These are phyloP conservation scores for Fusarium devonianum DNA, from an alignment of 2,329 filamentous ascomycete species.

Conservation along the genomic window DNA sequence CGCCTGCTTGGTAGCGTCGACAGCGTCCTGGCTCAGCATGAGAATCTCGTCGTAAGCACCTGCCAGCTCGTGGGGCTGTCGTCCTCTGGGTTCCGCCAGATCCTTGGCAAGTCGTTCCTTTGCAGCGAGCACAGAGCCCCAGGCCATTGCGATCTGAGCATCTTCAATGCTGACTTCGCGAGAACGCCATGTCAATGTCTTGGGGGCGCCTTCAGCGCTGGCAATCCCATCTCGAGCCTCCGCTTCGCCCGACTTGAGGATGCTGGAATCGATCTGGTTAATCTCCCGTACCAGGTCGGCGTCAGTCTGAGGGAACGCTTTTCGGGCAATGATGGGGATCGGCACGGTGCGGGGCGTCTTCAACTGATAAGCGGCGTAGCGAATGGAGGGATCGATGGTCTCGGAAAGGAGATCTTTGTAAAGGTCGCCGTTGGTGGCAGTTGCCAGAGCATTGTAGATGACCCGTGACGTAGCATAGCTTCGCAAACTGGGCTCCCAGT, in stretches of 20 bases:
- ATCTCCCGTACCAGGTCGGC: constrained; percentile 69
- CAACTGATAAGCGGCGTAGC: constrained; percentile 92
- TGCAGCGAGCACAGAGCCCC: constrained; percentile 71
- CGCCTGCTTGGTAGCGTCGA: constrained; percentile 90
- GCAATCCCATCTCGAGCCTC: constrained; percentile 59
- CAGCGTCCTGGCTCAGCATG: constrained; percentile 88
- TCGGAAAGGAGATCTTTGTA: constrained; percentile 87
- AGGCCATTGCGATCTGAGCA: constrained; percentile 85
- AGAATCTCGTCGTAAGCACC: constrained; percentile 91
- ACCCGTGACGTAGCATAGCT: constrained; percentile 80
- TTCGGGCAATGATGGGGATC: constrained; percentile 78
- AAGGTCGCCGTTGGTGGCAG: constrained; percentile 68
- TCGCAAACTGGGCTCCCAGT: constrained; percentile 80
- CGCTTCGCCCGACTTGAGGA: constrained; percentile 64
- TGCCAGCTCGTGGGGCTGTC: constrained; percentile 71
- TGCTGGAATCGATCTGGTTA: constrained; percentile 72
- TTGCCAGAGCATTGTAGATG: constrained; percentile 80
- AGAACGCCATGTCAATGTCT: constrained; percentile 84
- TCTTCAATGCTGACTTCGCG: constrained; percentile 90
- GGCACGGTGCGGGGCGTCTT: constrained; percentile 86
- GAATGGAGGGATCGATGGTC: constrained; percentile 90
- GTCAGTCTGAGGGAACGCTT: constrained; percentile 76
- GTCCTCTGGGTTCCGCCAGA: constrained; percentile 52
- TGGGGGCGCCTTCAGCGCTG: constrained; percentile 65
- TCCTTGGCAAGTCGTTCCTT: constrained; percentile 58